Conservation (phyloP, 257 asterid genomes). For the Marsdenia floribunda region DNA sequence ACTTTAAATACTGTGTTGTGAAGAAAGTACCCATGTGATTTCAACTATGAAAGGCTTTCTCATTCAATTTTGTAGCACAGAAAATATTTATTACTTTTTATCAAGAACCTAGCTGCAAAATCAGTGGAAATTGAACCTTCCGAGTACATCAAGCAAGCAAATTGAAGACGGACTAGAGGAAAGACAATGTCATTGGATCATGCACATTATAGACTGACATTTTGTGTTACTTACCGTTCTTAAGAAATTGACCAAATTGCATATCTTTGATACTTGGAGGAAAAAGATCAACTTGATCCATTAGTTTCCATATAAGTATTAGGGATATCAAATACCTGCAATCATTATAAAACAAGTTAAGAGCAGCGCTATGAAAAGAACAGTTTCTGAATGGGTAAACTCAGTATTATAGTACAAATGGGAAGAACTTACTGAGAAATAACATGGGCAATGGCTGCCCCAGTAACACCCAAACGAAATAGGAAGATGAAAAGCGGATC, state of each 20-base stretch:
- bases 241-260: slow-evolving; percentile 62
- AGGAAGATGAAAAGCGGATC: slow-evolving; percentile 45
- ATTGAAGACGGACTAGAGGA: background rate
- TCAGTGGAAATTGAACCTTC: background rate
- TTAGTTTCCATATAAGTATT: slow-evolving; percentile 57
- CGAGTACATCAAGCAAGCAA: background rate
- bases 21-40: background rate
- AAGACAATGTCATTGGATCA: too few relatives aligned
- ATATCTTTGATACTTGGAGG: slow-evolving; percentile 55
- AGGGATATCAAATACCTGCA: slow-evolving; percentile 63
- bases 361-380: background rate
- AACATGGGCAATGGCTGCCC: slow-evolving; percentile 54
- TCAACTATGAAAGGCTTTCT: background rate
- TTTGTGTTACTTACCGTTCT: slow-evolving; percentile 42
- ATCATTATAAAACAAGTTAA: background rate
- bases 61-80: background rate
- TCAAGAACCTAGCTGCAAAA: background rate
- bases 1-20: background rate
- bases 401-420: background rate
- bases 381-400: background rate
- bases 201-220: background rate
- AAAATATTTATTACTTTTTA: background rate
- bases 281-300: slow-evolving; percentile 45
- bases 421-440: slow-evolving; percentile 40
- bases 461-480: slow-evolving; percentile 39